These are phyloP conservation scores for Allium sativum DNA, from an alignment of 106 monocot genomes.

Conservation along the genomic window DNA sequence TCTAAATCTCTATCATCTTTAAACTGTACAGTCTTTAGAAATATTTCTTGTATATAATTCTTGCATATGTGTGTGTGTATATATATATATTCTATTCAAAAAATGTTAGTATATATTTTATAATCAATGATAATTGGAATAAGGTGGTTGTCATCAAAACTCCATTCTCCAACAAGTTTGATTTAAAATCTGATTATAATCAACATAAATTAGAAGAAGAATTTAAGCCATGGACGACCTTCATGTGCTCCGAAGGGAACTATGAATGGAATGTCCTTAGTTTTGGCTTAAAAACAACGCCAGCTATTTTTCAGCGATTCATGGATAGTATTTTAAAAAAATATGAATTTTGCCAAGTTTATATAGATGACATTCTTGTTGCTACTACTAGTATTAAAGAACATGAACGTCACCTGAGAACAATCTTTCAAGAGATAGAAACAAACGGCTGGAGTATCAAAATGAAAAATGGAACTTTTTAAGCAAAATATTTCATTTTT, in stretches of 20 bases:
- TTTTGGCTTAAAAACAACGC: too few species aligned
- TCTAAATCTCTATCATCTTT: too few species aligned
- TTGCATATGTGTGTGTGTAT: too few species aligned
- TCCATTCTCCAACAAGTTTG: constrained; percentile 1
- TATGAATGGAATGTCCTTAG: too few species aligned
- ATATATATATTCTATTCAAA: too few species aligned
- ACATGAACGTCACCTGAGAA: background rate
- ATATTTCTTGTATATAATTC: too few species aligned
- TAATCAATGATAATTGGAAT: too few species aligned
- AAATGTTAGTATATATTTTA: too few species aligned
- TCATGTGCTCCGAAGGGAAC: too few species aligned
- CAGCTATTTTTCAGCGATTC: background rate
- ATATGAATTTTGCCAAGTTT: background rate
- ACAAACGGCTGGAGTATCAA: background rate
- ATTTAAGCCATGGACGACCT: too few species aligned
- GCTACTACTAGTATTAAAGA: background rate
- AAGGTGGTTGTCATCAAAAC: too few species aligned
- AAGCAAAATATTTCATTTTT: background rate
- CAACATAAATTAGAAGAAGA: background rate
- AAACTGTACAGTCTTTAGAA: too few species aligned
- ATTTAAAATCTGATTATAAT: background rate
- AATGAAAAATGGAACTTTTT: background rate
- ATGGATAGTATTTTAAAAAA: background rate
- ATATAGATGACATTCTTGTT: background rate
- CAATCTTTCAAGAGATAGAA: background rate